Evolutionary conservation across 805 yeast genomes (phyloP).

Genomic region (Saccharomyces eubayanus): DNA sequence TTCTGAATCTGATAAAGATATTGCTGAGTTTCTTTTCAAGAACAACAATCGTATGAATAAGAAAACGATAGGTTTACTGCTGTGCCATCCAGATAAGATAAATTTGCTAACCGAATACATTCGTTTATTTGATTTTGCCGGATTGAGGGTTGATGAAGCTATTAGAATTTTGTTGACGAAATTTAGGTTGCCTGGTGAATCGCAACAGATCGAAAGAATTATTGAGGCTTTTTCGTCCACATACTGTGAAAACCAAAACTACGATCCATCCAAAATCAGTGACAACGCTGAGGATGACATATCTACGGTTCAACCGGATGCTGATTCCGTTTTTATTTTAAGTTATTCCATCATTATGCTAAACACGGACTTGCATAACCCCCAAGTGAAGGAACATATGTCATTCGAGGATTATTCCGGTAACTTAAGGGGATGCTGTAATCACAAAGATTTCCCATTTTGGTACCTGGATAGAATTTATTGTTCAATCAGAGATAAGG

Average conservation of each 20-base stretch:
- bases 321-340: constrained; percentile 81
- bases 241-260: constrained; percentile 58
- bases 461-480: constrained; percentile 82
- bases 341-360: constrained; percentile 90
- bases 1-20: constrained; percentile 44
- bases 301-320: constrained; percentile 57
- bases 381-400: constrained; percentile 89
- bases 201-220: constrained; percentile 90
- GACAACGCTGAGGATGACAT: constrained; percentile 13
- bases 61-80: constrained; percentile 73
- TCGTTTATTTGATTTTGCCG: constrained; percentile 61
- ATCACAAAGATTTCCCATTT: constrained; percentile 66
- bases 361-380: constrained; percentile 89
- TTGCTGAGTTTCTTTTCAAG: constrained; percentile 69
- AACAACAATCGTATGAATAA: constrained; percentile 80
- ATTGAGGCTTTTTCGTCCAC: constrained; percentile 79
- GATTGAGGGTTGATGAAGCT: constrained; percentile 86
- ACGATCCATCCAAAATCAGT: constrained; percentile 16
- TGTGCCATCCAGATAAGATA: constrained; percentile 66
- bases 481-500: constrained; percentile 69
- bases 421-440: constrained; percentile 74
- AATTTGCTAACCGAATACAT: constrained; percentile 58
- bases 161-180: constrained; percentile 70
- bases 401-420: constrained; percentile 69
- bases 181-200: constrained; percentile 93